Evolutionary conservation across 169 alveolate genomes (phyloP), one percentile per base, ranked within the genome.

Genomic region (Theileria sp.): DNA sequence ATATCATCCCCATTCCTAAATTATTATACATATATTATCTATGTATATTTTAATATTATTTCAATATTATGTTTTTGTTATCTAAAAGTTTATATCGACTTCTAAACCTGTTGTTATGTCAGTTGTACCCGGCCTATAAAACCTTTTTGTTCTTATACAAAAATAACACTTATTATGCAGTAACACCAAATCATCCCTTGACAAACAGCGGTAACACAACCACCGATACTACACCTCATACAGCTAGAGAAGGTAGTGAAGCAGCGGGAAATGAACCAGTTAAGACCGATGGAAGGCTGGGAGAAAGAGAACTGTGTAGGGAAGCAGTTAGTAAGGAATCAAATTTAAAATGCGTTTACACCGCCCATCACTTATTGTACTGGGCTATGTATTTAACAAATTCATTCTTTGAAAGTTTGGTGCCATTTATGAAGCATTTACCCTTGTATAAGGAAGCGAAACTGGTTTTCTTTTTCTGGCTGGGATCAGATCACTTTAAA

Each of bases 391-490:
- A 87, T 80, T 62, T 86, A 19, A 71, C 80, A 32, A 84, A 72
- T 79, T 56, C 66, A n/a, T 79, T 73, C 67, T 32, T 87, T 36
- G 94, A 90, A 61, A 15, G 85, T 51, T 36, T 44, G 58, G 50
- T 87, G 21, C 61, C 86, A 64, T 50, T 50, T 4, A 79, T 75
- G 64, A 13, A 86, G 19, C 68, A 71, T 77, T 81, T 80, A 25
- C 94, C 94, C n/a, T 80, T 87, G 73, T 90, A 79, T 72, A 83
- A 72, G 67, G 94, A 90, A 70, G 26, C 79, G 23, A 90, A 90
- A 64, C 73, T 90, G 80, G 67, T 86, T 77, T 44, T 78, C 60
- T 90, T 90, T 76, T 90, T 72, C 78, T 90, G 94, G 94, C 86
- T 90, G 62, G 87, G 79, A 58, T 85, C 91, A 30, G 92, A 86